Conservation (phyloP, 176 grass and related monocot species). For the Paspalum notatum region DNA sequence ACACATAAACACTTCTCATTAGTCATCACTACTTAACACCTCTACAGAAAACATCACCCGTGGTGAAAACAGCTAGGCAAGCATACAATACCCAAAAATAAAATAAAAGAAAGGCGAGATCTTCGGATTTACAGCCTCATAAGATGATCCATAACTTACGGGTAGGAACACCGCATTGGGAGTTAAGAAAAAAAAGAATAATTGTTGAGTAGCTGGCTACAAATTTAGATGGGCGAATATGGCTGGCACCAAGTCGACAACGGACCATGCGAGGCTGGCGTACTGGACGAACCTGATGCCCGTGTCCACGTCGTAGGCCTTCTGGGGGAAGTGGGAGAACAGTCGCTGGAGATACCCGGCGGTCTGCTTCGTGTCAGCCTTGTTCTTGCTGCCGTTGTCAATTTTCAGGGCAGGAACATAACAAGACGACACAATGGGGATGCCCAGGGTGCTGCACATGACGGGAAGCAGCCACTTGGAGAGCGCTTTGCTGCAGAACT, state of each 20-base stretch:
- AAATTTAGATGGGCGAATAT: conserved; percentile 72
- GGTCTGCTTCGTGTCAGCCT: conserved; percentile 46
- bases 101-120: background rate
- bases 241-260: conserved; percentile 86
- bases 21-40: conserved; percentile 8
- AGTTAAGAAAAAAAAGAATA: background rate
- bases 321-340: conserved; percentile 65
- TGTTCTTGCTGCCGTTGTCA: conserved; percentile 41
- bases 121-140: conserved; percentile 47
- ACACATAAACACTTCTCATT: background rate
- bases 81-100: conserved; percentile 23
- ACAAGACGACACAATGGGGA: conserved; percentile 81
- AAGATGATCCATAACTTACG: conserved; percentile 3
- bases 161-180: conserved; percentile 3
- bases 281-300: conserved; percentile 97
- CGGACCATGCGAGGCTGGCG: conserved; percentile 85
- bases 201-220: conserved; percentile 30
- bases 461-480: conserved; percentile 92
- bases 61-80: conserved; percentile 16
- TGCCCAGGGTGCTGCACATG: conserved; percentile 83
- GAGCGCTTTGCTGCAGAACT: conserved; percentile 93
- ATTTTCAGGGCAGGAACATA: conserved; percentile 81
- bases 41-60: conserved; percentile 33
- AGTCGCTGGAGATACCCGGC: conserved; percentile 67
- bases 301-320: conserved; percentile 87